A percentile compares a stretch with the other conserved stretches of the same genome.
Conservation (phyloP, 495 filamentous ascomycete genomes). For the Oidiodendron maius region DNA sequence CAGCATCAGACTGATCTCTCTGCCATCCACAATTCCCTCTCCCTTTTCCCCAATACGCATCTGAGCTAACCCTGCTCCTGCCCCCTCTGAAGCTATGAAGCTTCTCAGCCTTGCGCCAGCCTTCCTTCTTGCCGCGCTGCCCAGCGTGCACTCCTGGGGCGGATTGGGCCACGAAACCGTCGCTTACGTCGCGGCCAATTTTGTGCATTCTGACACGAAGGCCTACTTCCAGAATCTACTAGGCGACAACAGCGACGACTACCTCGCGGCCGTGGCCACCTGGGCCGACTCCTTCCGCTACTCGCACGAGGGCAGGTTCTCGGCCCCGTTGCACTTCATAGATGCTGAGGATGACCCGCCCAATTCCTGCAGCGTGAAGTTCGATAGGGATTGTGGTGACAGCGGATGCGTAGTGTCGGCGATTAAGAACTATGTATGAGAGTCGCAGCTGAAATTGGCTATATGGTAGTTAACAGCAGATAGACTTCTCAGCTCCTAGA, state of each 20-base stretch:
- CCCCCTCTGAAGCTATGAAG: too few relatives aligned
- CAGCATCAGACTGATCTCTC: too few relatives aligned
- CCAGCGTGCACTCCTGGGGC: slow-evolving; percentile 41
- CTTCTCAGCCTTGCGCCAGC: background rate
- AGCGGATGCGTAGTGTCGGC: slow-evolving; percentile 59
- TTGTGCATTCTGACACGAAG: slow-evolving; percentile 36
- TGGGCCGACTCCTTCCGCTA: slow-evolving; percentile 56
- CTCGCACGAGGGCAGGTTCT: slow-evolving; percentile 35
- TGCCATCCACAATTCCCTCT: too few relatives aligned
- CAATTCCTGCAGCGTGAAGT: slow-evolving; percentile 49
- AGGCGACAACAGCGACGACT: slow-evolving; percentile 40
- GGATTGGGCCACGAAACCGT: slow-evolving; percentile 54
- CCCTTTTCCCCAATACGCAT: too few relatives aligned
- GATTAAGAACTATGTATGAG: slow-evolving; percentile 44
- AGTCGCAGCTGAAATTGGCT: background rate
- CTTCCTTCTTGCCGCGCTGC: background rate
- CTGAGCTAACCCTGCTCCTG: too few relatives aligned
- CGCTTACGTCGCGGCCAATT: slow-evolving; percentile 48
- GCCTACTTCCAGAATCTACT: slow-evolving; percentile 43
- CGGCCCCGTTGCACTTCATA: slow-evolving; percentile 61
- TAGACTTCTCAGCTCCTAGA: slow-evolving; percentile 16
- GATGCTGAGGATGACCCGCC: slow-evolving; percentile 64
- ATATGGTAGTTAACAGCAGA: background rate
- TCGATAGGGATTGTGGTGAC: slow-evolving; percentile 52
- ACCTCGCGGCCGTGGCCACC: slow-evolving; percentile 52